Evolutionary conservation across 441 rosid species (phyloP).

Genomic region (Syzygium malaccense): DNA sequence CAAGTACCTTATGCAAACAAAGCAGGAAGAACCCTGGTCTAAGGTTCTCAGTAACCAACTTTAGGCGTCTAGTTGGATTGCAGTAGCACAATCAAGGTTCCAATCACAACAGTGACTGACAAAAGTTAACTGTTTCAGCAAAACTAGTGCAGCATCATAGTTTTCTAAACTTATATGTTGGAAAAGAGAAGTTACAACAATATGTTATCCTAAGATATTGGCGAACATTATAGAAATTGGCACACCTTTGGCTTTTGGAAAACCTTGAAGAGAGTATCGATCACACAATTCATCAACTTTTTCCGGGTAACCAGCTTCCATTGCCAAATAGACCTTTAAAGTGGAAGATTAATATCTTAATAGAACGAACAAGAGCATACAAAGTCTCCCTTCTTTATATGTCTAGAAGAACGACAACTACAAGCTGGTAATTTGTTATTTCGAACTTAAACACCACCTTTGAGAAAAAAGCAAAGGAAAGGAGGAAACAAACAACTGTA

Average conservation of each 20-base stretch:
- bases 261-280: conserved; percentile 71
- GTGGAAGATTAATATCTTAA: conserved; percentile 1
- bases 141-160: no score
- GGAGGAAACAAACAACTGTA: not conserved
- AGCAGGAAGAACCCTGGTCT: not conserved
- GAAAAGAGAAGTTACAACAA: not conserved
- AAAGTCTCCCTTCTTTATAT: not conserved
- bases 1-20: not conserved
- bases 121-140: no score
- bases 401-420: not conserved
- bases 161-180: not conserved
- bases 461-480: not conserved
- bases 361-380: not conserved
- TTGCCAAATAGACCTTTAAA: conserved; percentile 77
- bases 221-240: not conserved
- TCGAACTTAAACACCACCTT: not conserved
- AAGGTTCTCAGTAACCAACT: not conserved
- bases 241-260: conserved; percentile 56
- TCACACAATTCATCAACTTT: conserved; percentile 85
- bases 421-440: not conserved
- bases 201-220: not conserved
- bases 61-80: not conserved
- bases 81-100: no score
- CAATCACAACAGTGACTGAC: no score
- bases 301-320: conserved; percentile 96